A percentile compares a stretch with the other conserved stretches of the same genome.
phyloP scores from a whole-genome alignment of 257 asterid genomes.

The Solanum sejunctum region DNA sequence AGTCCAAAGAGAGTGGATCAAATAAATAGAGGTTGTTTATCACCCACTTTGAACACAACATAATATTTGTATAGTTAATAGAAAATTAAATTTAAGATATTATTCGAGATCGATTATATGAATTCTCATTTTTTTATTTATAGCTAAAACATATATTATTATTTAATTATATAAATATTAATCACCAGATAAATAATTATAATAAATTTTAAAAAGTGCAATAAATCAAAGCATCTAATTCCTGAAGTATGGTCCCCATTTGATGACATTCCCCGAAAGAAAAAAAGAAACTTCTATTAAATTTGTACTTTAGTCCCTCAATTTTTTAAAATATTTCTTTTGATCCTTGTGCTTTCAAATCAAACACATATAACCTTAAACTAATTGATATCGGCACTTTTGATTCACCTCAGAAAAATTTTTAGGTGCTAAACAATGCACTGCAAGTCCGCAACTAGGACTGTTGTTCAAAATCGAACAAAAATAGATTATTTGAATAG shows the following conservation, averaged over 20 bases:
- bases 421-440: no score
- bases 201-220: not conserved
- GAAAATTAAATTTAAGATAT: not conserved
- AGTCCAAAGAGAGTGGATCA: not conserved
- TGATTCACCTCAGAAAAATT: not conserved
- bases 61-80: not conserved
- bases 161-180: not conserved
- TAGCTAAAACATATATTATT: no score
- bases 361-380: not conserved
- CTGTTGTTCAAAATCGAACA: no score
- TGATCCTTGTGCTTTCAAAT: not conserved
- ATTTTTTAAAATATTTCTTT: not conserved
- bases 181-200: not conserved
- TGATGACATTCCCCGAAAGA: not conserved
- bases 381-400: not conserved
- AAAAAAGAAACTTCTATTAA: not conserved
- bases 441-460: no score
- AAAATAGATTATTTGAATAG: no score
- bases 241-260: not conserved
- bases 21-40: not conserved
- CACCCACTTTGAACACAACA: not conserved
- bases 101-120: not conserved
- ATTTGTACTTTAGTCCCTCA: not conserved
- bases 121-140: not conserved
- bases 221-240: not conserved